Evolutionary conservation across 352 stramenopile species (phyloP).

Genomic region (Pythium guiyangense): DNA sequence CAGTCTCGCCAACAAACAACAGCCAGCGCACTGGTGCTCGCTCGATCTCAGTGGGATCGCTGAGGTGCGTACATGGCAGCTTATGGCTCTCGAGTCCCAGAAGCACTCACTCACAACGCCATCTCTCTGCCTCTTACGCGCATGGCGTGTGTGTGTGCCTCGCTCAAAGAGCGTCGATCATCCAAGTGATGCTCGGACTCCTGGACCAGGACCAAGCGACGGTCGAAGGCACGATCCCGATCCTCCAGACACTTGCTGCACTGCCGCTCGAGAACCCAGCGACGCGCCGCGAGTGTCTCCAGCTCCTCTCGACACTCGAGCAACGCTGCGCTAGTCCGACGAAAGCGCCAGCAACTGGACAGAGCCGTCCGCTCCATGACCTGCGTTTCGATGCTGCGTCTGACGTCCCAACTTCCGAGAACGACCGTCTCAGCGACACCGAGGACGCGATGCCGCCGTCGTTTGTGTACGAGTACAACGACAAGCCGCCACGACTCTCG

Average conservation of each 20-base stretch:
- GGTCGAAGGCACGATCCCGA: constrained; percentile 37
- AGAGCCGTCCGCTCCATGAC: not conserved
- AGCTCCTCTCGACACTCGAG: constrained; percentile 32
- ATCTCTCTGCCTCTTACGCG: not conserved
- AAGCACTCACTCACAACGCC: constrained; percentile 3
- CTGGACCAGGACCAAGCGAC: constrained; percentile 51
- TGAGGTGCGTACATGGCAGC: not conserved
- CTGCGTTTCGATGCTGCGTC: constrained; percentile 11
- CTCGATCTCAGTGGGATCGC: constrained; percentile 1
- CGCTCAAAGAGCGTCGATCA: constrained; percentile 34
- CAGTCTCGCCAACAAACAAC: too few species aligned
- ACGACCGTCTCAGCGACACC: not conserved
- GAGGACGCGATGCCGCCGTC: constrained; percentile 5
- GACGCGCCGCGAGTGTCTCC: constrained; percentile 34
- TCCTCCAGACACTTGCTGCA: constrained; percentile 36
- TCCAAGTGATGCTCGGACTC: constrained; percentile 49
- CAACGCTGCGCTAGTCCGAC: not conserved
- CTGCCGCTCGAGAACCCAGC: constrained; percentile 36
- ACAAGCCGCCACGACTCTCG: not conserved
- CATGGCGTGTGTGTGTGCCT: constrained; percentile 1
- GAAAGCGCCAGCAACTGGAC: not conserved
- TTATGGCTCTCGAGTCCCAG: not conserved
- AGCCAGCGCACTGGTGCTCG: not conserved
- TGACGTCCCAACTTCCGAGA: constrained; percentile 10
- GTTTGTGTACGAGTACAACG: constrained; percentile 15